Evolutionary conservation across 2,329 filamentous ascomycete species (phyloP).

Genomic region (Cryphonectria japonica): DNA sequence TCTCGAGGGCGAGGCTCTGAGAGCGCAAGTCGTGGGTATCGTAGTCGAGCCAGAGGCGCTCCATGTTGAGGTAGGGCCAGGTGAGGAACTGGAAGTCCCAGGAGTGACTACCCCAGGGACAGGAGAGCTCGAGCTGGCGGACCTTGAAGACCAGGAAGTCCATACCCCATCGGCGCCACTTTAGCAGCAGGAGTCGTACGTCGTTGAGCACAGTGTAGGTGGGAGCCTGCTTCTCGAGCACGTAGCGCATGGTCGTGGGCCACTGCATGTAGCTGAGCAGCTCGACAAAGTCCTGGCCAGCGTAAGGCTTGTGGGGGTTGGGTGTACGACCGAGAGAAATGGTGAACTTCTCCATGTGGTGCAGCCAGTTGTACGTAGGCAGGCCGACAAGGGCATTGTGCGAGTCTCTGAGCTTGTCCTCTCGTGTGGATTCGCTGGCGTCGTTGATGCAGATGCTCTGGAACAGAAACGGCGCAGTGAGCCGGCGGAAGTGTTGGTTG

Average conservation of each 20-base stretch:
- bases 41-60: slow-evolving; percentile 27
- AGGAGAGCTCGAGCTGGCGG: slow-evolving; percentile 23
- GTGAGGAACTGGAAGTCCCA: slow-evolving; percentile 26
- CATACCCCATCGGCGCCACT: slow-evolving; percentile 11
- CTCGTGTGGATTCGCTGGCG: slow-evolving; percentile 10
- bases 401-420: slow-evolving; percentile 20
- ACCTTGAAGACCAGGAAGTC: slow-evolving; percentile 19
- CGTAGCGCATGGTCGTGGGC: slow-evolving; percentile 22
- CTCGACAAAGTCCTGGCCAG: slow-evolving; percentile 21
- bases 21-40: slow-evolving; percentile 14
- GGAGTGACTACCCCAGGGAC: slow-evolving; percentile 17
- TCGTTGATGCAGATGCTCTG: slow-evolving; percentile 24
- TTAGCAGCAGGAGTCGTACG: slow-evolving; percentile 8
- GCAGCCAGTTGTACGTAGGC: background rate
- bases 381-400: slow-evolving; percentile 1
- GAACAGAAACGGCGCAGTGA: slow-evolving; percentile 20
- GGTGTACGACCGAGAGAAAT: slow-evolving; percentile 23
- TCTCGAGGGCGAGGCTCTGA: slow-evolving; percentile 12
- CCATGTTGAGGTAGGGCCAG: slow-evolving; percentile 19
- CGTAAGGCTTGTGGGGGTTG: slow-evolving; percentile 10
- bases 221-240: slow-evolving; percentile 15
- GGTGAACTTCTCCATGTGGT: slow-evolving; percentile 21
- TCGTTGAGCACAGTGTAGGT: slow-evolving; percentile 17
- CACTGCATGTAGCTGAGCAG: slow-evolving; percentile 9
- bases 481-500: slow-evolving; percentile 21